Base-by-base conservation (phyloP, 768 basidiomycete genomes). In the Rhodotorula sphaerocarpa region DNA sequence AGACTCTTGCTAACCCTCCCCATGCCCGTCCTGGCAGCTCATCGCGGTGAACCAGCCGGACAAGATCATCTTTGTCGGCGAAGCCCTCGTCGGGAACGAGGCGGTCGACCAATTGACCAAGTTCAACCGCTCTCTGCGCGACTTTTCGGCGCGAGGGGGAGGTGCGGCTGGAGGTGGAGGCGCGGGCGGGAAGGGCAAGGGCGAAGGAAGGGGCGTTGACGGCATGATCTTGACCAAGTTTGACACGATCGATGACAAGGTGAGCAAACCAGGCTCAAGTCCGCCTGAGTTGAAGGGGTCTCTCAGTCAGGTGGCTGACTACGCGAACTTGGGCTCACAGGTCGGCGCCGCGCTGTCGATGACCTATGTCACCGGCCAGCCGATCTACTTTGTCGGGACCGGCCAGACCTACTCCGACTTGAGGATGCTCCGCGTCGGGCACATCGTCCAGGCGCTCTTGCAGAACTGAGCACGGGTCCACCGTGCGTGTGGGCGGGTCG, bases 211-310 rank as follows among this genome's bases (percentile, higher is more conserved):
- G 27, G 95, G 95, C 9, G 93, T 99, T 65, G 95, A 99, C 74
- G 95, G 93, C 30, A 97, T 95, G 86, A 79, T 99, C 47, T 83
- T 99, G 61, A 99, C 95, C 36, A 99, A 99, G 76, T 97, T 95
- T 86, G 95, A 99, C 73, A 97, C 93, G 3, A 95, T 97, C 27
- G 90, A 91, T 72, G 90, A 92, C 77, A 92, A 92, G 82, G 92
- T 87, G 59, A 57, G 81, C 75, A 7, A 20, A 18, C n/a, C 28
- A 9, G 42, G 1, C 14, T 15, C 42, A 10, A 2, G 18, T 47
- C 46, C 30, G 36, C 36, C 16, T 16, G 36, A 39, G 36, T 16
- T 9, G 36, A 39, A 16, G 36, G 36, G 9, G 36, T 39, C 36
- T 16, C 36, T n/a, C n/a, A 16, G 5, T 42, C 6, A 15, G n/a